phyloP scores from a whole-genome alignment of 345 rosid species.

The Melaleuca alternifolia region DNA sequence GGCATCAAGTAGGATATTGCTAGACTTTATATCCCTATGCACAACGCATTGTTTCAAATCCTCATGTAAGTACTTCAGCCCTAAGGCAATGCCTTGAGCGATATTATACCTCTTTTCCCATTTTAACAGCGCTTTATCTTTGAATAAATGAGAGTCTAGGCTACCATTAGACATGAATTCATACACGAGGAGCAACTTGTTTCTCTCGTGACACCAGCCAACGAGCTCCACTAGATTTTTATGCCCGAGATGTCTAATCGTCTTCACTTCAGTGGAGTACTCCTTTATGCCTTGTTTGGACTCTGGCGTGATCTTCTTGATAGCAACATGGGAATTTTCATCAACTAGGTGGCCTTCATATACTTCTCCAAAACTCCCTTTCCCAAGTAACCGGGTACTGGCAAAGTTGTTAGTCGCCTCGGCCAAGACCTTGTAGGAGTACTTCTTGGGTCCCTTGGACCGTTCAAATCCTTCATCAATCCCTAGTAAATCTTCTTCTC shows the following conservation, averaged over 20 bases:
- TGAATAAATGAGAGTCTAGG: background rate
- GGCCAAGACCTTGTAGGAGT: background rate
- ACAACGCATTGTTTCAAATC: conserved; percentile 15
- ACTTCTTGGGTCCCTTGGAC: background rate
- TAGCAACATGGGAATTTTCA: background rate
- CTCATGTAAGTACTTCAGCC: background rate
- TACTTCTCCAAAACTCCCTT: background rate
- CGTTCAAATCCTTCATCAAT: background rate
- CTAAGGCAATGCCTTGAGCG: background rate
- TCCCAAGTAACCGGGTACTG: background rate
- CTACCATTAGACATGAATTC: conserved; percentile 6
- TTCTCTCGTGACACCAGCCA: background rate
- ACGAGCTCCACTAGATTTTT: background rate
- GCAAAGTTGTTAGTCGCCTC: background rate
- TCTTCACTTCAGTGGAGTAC: background rate
- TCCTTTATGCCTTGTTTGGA: background rate
- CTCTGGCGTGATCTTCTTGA: background rate
- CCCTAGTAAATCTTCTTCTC: background rate
- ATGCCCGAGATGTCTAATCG: background rate
- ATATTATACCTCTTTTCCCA: conserved; percentile 12
- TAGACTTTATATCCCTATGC: conserved; percentile 21
- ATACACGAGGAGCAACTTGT: background rate
- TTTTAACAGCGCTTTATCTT: background rate
- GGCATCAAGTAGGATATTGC: conserved; percentile 16
- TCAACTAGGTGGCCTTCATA: background rate